phyloP scores from a whole-genome alignment of 257 asterid genomes.

The Solanum chaucha region DNA sequence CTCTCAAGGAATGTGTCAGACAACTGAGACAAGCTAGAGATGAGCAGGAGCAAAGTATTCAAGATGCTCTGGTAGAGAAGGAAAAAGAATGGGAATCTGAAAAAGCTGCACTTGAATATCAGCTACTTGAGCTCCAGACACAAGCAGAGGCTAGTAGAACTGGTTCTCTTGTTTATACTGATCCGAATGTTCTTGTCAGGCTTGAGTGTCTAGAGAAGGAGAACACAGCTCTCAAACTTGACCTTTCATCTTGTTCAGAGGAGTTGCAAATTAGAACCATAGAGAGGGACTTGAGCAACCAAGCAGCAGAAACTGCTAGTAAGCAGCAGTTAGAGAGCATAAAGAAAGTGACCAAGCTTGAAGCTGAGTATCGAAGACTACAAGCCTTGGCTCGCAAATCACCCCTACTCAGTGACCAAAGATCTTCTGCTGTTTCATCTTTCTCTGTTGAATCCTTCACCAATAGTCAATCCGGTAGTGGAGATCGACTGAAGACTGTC shows the following conservation, averaged over 20 bases:
- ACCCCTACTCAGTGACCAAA: slow-evolving; percentile 18
- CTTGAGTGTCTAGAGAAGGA: slow-evolving; percentile 43
- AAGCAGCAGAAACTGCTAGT: slow-evolving; percentile 70
- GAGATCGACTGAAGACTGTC: slow-evolving; percentile 14
- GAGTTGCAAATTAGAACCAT: slow-evolving; percentile 35
- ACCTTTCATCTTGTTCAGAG: slow-evolving; percentile 29
- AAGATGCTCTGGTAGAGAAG: slow-evolving; percentile 28
- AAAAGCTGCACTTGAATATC: slow-evolving; percentile 36
- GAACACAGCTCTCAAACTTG: slow-evolving; percentile 39
- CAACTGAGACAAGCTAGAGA: slow-evolving; percentile 61
- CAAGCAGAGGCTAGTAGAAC: slow-evolving; percentile 17
- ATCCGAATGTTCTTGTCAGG: slow-evolving; percentile 12
- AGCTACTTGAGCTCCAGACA: slow-evolving; percentile 28
- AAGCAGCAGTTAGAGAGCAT: slow-evolving; percentile 62
- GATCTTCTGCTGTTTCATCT: slow-evolving; percentile 23
- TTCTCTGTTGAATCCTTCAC: slow-evolving; percentile 32
- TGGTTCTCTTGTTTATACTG: slow-evolving; percentile 14
- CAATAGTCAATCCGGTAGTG: slow-evolving; percentile 33
- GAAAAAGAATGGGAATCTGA: slow-evolving; percentile 28
- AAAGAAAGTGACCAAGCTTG: slow-evolving; percentile 49
- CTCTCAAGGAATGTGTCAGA: slow-evolving; percentile 70
- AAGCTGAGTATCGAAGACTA: slow-evolving; percentile 39
- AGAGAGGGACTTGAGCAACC: slow-evolving; percentile 68
- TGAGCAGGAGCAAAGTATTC: slow-evolving; percentile 38
- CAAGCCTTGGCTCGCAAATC: slow-evolving; percentile 35